Evolutionary conservation across 2,329 filamentous ascomycete genomes (phyloP).

Genomic region (Elsinoe necatrix): DNA sequence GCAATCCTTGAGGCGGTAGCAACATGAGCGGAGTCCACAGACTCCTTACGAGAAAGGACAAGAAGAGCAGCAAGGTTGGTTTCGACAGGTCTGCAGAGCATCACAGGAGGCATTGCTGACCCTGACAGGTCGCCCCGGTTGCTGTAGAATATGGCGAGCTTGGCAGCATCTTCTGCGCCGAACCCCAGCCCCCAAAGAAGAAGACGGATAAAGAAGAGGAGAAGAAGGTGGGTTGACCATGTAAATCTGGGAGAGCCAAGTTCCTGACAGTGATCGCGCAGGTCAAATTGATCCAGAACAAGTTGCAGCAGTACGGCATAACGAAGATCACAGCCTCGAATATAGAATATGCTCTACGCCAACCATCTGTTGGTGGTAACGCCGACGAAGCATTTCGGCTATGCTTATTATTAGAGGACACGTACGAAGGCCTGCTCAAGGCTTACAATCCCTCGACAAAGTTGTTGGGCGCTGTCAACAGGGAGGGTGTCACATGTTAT

Average conservation of each 20-base stretch:
- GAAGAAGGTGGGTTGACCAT: constrained; percentile 35
- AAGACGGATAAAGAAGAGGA: constrained; percentile 49
- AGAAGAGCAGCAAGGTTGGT: constrained; percentile 26
- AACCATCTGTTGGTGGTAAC: constrained; percentile 59
- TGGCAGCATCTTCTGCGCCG: constrained; percentile 56
- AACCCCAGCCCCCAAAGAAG: constrained; percentile 40
- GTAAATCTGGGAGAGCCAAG: not conserved
- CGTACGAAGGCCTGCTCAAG: constrained; percentile 68
- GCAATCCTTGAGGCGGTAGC: constrained; percentile 15
- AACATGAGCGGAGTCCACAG: constrained; percentile 49
- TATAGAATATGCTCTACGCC: constrained; percentile 51
- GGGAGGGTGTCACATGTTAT: constrained; percentile 84
- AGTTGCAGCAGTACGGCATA: constrained; percentile 47
- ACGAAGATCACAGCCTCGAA: constrained; percentile 53
- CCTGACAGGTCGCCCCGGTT: not conserved
- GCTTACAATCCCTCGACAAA: constrained; percentile 62
- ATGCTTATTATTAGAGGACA: constrained; percentile 68
- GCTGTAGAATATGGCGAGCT: constrained; percentile 51
- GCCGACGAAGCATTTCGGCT: constrained; percentile 67
- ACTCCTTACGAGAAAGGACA: constrained; percentile 64
- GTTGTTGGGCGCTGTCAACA: constrained; percentile 79
- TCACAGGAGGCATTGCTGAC: not conserved
- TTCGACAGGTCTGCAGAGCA: not conserved
- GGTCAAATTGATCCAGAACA: constrained; percentile 47
- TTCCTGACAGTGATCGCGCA: constrained; percentile 18